Conservation (phyloP, 257 asterid species). For the Przewalskia tangutica region DNA sequence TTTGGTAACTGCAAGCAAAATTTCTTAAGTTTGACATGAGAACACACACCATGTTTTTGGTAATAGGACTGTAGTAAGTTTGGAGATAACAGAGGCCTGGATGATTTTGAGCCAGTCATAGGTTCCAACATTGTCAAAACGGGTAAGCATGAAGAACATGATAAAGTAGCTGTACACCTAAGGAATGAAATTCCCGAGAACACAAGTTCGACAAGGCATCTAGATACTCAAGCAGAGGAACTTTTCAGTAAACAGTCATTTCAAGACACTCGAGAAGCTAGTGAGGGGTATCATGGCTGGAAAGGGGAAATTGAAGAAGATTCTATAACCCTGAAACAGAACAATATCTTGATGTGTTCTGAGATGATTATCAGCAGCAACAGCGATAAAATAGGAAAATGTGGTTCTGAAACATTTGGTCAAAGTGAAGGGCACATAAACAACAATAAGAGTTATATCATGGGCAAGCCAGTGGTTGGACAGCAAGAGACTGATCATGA, state of each 20-base stretch:
- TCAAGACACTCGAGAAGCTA: constrained; percentile 15
- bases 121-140: constrained; percentile 13
- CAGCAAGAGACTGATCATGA: background rate
- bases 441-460: background rate
- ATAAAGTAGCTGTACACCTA: constrained; percentile 10
- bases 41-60: background rate
- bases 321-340: background rate
- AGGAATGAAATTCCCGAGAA: constrained; percentile 19
- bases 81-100: background rate
- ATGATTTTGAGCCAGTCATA: constrained; percentile 11
- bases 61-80: constrained; percentile 14
- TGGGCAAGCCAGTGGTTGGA: background rate
- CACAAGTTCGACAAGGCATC: constrained; percentile 2
- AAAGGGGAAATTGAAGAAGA: background rate
- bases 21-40: background rate
- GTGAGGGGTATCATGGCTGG: background rate
- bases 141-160: constrained; percentile 19
- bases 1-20: background rate
- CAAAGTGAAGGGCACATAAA: background rate
- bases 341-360: constrained; percentile 1
- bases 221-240: constrained; percentile 13
- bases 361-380: constrained; percentile 9
- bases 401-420: background rate
- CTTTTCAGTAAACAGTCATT: background rate
- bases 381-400: constrained; percentile 13